Evolutionary conservation across 2,329 filamentous ascomycete species (phyloP).

Genomic region (Apiospora phragmitis): DNA sequence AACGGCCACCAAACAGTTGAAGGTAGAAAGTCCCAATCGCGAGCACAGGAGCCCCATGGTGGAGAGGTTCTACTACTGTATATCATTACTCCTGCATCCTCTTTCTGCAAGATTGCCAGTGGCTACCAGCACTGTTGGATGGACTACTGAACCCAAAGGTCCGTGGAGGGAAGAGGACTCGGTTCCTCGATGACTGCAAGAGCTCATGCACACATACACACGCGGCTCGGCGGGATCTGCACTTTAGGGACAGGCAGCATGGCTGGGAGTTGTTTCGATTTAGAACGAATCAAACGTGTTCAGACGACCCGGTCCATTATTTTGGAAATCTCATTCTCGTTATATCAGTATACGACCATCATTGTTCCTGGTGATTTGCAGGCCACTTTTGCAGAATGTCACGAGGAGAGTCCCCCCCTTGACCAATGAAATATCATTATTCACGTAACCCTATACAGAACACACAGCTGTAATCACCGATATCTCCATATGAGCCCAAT

Average conservation of each 20-base stretch:
- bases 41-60: not conserved
- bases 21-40: not conserved
- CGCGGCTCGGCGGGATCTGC: not conserved
- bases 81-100: not conserved
- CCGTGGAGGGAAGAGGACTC: not conserved
- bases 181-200: not conserved
- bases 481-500: not conserved
- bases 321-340: not conserved
- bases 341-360: not conserved
- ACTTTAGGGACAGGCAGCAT: conserved; percentile 1
- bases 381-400: not conserved
- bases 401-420: not conserved
- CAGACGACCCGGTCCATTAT: not conserved
- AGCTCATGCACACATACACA: not conserved
- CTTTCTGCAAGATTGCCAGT: not conserved
- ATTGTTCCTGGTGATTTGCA: not conserved
- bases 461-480: not conserved
- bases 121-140: not conserved
- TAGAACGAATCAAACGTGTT: conserved; percentile 6
- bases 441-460: not conserved
- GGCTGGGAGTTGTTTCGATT: conserved; percentile 5
- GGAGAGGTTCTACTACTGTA: not conserved
- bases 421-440: not conserved
- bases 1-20: not conserved
- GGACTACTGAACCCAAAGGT: not conserved